phyloP scores from a whole-genome alignment of 139 green algal species.

The Helicosporidium sp. region DNA sequence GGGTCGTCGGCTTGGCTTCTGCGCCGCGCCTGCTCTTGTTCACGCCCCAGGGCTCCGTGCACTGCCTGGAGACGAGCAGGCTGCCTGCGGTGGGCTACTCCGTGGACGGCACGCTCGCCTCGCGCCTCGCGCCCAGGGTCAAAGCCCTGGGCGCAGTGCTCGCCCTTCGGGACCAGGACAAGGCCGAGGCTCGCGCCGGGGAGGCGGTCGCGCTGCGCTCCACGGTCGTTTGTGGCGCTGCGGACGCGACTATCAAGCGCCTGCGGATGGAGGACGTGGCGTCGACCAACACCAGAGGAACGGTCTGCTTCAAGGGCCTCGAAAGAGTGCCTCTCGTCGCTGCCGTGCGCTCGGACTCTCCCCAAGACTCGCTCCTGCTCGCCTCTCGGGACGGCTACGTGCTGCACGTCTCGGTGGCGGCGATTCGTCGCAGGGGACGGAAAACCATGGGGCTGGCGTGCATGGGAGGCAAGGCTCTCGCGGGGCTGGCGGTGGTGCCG shows the following conservation, averaged over 20 bases:
- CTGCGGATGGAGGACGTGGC: conserved; percentile 7
- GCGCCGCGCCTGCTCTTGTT: conserved; percentile 51
- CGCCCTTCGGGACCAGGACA: conserved; percentile 3
- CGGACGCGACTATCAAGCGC: not conserved
- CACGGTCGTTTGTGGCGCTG: not conserved
- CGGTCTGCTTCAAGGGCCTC: too few species aligned
- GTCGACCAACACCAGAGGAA: conserved; percentile 3
- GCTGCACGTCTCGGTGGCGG: conserved; percentile 28
- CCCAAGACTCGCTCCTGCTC: conserved; percentile 32
- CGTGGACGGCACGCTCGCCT: conserved; percentile 25
- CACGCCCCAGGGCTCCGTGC: conserved; percentile 28
- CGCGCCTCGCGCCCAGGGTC: conserved; percentile 3
- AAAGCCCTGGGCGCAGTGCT: conserved; percentile 1
- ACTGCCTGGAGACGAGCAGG: conserved; percentile 38
- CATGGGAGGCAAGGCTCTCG: too few species aligned
- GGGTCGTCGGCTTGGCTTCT: conserved; percentile 12
- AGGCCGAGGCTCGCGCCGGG: too few species aligned
- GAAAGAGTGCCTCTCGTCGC: too few species aligned
- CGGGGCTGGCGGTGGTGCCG: too few species aligned
- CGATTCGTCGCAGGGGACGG: too few species aligned
- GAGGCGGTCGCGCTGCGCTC: too few species aligned
- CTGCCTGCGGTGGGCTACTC: conserved; percentile 44
- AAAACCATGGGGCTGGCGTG: too few species aligned
- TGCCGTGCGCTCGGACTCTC: too few species aligned
- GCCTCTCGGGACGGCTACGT: conserved; percentile 23